Evolutionary conservation across 345 rosid species (phyloP), one percentile per base, ranked within the genome.

Genomic region (Euclidium syriacum): DNA sequence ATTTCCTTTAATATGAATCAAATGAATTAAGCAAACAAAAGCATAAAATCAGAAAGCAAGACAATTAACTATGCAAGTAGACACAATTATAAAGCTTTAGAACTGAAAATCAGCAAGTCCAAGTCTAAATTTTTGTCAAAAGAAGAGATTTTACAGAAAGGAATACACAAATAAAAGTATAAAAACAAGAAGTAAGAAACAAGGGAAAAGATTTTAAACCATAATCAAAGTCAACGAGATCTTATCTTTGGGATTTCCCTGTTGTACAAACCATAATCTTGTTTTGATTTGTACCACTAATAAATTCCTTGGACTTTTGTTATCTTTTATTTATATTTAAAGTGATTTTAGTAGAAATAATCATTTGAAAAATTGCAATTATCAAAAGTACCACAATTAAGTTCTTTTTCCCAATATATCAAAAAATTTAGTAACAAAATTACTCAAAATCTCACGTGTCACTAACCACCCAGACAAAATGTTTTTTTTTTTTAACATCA

Each of bases 181-280:
- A n/a, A n/a, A n/a, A 55, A 32, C 33, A 51, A 50, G 30, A 41
- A 52, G 52, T 29, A 48, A 39, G 40, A 14, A 58, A 49, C 52
- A 68, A 58, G 47, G 19, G 27, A n/a, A 32, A 35, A 59, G 39
- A 35, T 23, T 42, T 33, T 49, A 10, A 58, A 15, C 36, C 25
- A 8, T 3, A 40, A 5, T 39, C 2, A 14, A 67, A 50, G 72
- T 30, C 38, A 10, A 56, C n/a, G n/a, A n/a, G n/a, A n/a, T 22
- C 8, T 24, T 18, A 2, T 47, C 23, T 4, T 41, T 9, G 24
- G 3, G 11, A 18, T 41, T n/a, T 41, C 10, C 2, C 11, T 41
- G 19, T 20, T 4, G 23, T 3, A 38, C 61, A 38, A 36, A 54
- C 32, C 22, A 22, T 4, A 20, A n/a, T 6, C 36, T 35, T 14